Conservation (phyloP, 73 alveolate species). For the Loxodes magnus region DNA sequence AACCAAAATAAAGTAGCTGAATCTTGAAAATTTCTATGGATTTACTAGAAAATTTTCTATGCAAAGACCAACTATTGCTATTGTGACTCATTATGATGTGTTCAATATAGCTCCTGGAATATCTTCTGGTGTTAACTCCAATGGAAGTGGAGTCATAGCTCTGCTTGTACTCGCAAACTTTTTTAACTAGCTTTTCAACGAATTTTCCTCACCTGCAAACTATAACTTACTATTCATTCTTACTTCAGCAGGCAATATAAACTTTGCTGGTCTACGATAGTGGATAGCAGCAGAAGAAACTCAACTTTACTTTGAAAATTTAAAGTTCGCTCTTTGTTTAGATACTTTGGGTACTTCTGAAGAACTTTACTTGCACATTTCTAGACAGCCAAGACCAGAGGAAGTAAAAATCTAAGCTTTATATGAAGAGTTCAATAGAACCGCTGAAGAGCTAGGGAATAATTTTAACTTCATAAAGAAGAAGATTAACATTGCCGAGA, state of each 20-base stretch:
- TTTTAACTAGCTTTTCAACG: slow-evolving; percentile 25
- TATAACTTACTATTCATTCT: slow-evolving; percentile 46
- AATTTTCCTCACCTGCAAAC: slow-evolving; percentile 18
- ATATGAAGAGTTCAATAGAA: slow-evolving; percentile 36
- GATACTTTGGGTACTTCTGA: slow-evolving; percentile 41
- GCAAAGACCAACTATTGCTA: slow-evolving; percentile 43
- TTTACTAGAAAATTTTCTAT: slow-evolving; percentile 33
- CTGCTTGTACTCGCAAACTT: slow-evolving; percentile 41
- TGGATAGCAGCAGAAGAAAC: slow-evolving; percentile 37
- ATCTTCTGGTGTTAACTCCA: slow-evolving; percentile 43
- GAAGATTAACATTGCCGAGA: slow-evolving; percentile 45
- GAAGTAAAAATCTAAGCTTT: slow-evolving; percentile 40
- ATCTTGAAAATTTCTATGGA: slow-evolving; percentile 54
- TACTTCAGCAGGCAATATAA: slow-evolving; percentile 48
- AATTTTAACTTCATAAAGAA: slow-evolving; percentile 40
- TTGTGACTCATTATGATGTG: slow-evolving; percentile 48
- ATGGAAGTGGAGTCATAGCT: slow-evolving; percentile 58
- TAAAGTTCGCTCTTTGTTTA: slow-evolving; percentile 47
- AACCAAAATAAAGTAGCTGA: background rate
- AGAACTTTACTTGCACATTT: slow-evolving; percentile 40
- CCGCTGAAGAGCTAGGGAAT: slow-evolving; percentile 33
- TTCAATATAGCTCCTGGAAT: slow-evolving; percentile 41
- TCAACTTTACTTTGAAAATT: slow-evolving; percentile 38
- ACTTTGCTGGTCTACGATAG: slow-evolving; percentile 40
- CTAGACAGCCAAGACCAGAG: slow-evolving; percentile 49